phyloP scores from a whole-genome alignment of 164 flowering plant genomes.

The Echeveria elegans region DNA sequence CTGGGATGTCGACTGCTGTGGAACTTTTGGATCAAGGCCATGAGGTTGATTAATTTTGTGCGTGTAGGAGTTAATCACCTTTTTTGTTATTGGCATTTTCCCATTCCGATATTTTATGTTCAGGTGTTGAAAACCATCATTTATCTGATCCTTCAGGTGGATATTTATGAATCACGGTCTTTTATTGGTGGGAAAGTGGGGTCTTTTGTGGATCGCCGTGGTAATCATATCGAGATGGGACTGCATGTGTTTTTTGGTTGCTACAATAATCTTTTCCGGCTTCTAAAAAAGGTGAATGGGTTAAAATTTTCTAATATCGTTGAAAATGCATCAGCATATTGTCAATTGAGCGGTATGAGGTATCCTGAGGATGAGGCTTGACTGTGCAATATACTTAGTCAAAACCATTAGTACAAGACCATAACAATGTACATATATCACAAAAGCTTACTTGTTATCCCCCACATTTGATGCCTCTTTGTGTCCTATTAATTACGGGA shows the following conservation, averaged over 20 bases:
- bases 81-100: background rate
- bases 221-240: conserved; percentile 98
- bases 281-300: conserved; percentile 86
- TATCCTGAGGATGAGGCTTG: background rate
- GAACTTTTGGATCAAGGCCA: conserved; percentile 99
- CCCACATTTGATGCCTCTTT: background rate
- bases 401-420: background rate
- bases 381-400: background rate
- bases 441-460: background rate
- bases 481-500: background rate
- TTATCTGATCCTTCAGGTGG: conserved; percentile 49
- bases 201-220: conserved; percentile 80
- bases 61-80: too few species aligned
- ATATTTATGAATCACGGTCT: conserved; percentile 83
- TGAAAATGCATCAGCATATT: background rate
- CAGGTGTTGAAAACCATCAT: background rate
- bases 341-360: background rate
- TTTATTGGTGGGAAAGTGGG: conserved; percentile 99
- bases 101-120: background rate
- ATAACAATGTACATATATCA: background rate
- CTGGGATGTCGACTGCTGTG: conserved; percentile 99
- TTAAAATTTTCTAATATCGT: background rate
- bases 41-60: too few species aligned
- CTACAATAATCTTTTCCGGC: conserved; percentile 91
- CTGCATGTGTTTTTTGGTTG: conserved; percentile 97